Base-by-base conservation (phyloP, 2,329 filamentous ascomycete species). In the Graphilbum fragrans region DNA sequence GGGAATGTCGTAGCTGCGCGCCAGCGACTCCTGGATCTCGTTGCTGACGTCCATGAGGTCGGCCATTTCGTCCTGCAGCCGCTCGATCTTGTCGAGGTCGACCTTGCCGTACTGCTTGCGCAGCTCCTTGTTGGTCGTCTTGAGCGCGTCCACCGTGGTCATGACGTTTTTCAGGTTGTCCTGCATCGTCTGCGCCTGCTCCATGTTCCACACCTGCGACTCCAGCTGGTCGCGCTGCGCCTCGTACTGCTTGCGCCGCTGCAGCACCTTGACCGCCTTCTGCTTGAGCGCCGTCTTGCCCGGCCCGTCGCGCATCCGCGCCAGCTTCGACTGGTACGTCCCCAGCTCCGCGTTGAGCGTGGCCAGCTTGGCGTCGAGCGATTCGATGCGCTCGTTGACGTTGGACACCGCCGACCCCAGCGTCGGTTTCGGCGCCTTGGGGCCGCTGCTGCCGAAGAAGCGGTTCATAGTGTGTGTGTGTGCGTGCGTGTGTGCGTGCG, bases 101-200 rank as follows among this genome's bases (percentile, higher is more conserved):
- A 98, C 84, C 69, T 95, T 95, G 52, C 90, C 90, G 58, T 96
- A 96, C 69, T 96, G 90, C 61, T 86, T 84, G 57, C 80, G 80
- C 49, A 98, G 73, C 55, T 86, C 82, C 66, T 94, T 94, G 55
- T 92, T 94, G 20, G 90, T 95, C 2, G 83, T 87, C 74, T 95
- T 93, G 77, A 98, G 90, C 11, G 90, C 88, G 59, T 96, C 90
- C 35, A 96, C 88, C 22, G 92, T 95, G 17, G 87, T 93, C 88
- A 95, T 95, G 48, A 92, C 90, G 62, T 96, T 96, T 62, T 93
- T 92, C 41, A 98, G 74, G 58, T 96, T 96, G 65, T 96, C 90
- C 66, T 94, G 87, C 90, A 96, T 95, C 74, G 88, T 93, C 58
- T 84, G 83, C 3, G 90, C 88, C 64, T 95, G 88, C 66, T 96